Base-by-base conservation (phyloP, 2,329 filamentous ascomycete genomes). In the Cladosporium oxysporum region DNA sequence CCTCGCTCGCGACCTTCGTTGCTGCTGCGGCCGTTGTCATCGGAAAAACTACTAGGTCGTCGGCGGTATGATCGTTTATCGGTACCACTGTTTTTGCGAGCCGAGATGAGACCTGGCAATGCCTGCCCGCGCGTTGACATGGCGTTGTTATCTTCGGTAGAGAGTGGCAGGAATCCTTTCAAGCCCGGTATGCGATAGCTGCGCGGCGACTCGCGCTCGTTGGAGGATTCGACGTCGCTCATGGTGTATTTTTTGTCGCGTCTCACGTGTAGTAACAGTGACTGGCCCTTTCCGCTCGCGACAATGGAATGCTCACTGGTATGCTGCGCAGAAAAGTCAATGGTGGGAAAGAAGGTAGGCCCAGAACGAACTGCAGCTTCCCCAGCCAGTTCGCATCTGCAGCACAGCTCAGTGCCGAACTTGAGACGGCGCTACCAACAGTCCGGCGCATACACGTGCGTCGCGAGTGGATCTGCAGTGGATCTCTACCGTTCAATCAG, bases 41-140 rank as follows among this genome's bases (percentile, higher is more conserved):
- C 62, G 53, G 64, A 61, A 49, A 67, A 53, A 23, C 66, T 57
- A 37, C 49, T 37, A n/a, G 57, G 64, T 23, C 59, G 55, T 41
- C 57, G 35, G 55, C 53, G 53, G 21, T 23, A 55, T 10, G 61
- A 55, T 44, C 26, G 37, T 28, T 41, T 63, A n/a, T 63, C 61
- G 26, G 31, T 50, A 33, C 53, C 62, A 18, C 55, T 62, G 47
- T 49, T 58, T 23, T 52, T 64, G 10, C 58, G 52, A 3, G 57
- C 35, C 18, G 66, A 66, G 33, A 77, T 69, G 18, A 77, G 62
- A 12, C 67, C 68, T n/a, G 80, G 79, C 8, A 83, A 73, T 57
- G 79, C 75, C 59, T 81, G 79, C 2, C 80, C 80, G n/a, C 81
- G 79, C 31, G 80, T 80, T 0, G 80, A 79, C 5, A 83, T 71